Evolutionary conservation across 2,329 filamentous ascomycete genomes (phyloP).

Genomic region (Aureobasidium sp.): DNA sequence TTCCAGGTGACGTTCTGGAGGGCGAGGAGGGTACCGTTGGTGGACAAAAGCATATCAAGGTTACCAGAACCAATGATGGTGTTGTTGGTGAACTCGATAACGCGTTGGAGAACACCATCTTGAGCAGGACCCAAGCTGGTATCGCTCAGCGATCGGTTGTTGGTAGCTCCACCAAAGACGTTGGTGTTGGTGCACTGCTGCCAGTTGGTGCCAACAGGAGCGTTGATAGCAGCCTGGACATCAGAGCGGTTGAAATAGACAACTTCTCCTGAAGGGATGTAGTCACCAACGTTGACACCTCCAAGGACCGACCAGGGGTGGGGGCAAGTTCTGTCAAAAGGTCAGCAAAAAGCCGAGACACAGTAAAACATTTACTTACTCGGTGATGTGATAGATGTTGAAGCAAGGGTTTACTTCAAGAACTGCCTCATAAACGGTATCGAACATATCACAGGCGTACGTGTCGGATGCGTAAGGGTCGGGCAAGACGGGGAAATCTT

Average conservation of each 20-base stretch:
- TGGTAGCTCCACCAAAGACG: conserved; percentile 24
- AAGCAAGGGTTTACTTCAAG: conserved; percentile 29
- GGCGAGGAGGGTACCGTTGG: conserved; percentile 26
- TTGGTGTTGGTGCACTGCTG: conserved; percentile 8
- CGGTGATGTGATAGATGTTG: conserved; percentile 29
- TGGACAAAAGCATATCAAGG: conserved; percentile 25
- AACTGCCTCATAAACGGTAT: conserved; percentile 27
- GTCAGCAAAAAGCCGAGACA: too few species aligned
- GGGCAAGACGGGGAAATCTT: conserved; percentile 25
- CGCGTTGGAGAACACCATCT: conserved; percentile 14
- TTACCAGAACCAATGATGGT: conserved; percentile 28
- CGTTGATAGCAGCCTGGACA: conserved; percentile 34
- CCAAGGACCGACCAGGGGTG: conserved; percentile 19
- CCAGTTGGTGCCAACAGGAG: conserved; percentile 26
- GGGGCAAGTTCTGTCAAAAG: conserved; percentile 1
- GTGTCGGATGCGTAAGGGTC: conserved; percentile 23
- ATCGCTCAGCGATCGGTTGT: conserved; percentile 11
- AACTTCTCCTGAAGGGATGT: conserved; percentile 12
- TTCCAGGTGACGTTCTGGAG: conserved; percentile 30
- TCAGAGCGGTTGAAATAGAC: conserved; percentile 33
- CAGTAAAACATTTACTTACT: too few species aligned
- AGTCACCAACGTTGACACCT: conserved; percentile 19
- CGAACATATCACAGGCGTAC: conserved; percentile 27
- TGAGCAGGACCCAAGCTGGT: conserved; percentile 1
- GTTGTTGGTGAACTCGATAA: conserved; percentile 30